phyloP scores from a whole-genome alignment of 2,329 filamentous ascomycete species.

The Fusarium drepaniforme region DNA sequence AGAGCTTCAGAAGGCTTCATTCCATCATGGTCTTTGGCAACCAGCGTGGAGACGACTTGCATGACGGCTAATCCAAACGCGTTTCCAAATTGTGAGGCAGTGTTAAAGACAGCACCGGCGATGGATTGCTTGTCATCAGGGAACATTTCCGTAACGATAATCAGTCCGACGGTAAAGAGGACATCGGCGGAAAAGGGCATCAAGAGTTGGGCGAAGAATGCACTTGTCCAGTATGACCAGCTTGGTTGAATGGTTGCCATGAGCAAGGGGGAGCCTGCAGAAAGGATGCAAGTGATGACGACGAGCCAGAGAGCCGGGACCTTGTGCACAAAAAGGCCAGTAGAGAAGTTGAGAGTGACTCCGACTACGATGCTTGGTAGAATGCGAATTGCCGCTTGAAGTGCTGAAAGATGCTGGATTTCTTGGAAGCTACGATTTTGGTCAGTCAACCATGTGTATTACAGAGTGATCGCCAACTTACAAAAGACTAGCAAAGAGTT shows the following conservation, averaged over 20 bases:
- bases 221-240: constrained; percentile 64
- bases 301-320: constrained; percentile 56
- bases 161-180: constrained; percentile 67
- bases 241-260: constrained; percentile 64
- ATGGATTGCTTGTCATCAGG: constrained; percentile 68
- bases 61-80: constrained; percentile 61
- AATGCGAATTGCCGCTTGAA: constrained; percentile 60
- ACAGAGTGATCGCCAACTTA: constrained; percentile 42
- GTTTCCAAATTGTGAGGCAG: constrained; percentile 67
- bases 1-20: constrained; percentile 47
- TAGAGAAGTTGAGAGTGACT: constrained; percentile 54
- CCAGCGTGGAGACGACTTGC: constrained; percentile 57
- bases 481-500: constrained; percentile 63
- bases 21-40: constrained; percentile 50
- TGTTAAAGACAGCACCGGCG: constrained; percentile 73
- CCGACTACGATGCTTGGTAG: constrained; percentile 60
- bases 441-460: no score
- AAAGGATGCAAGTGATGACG: constrained; percentile 53
- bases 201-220: constrained; percentile 58
- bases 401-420: constrained; percentile 58
- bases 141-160: constrained; percentile 67
- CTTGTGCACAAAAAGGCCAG: constrained; percentile 59
- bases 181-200: constrained; percentile 58
- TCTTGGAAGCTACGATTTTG: constrained; percentile 59
- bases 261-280: constrained; percentile 60